Evolutionary conservation across 176 grass and related monocot genomes (phyloP).

Genomic region (Carex kokanica): DNA sequence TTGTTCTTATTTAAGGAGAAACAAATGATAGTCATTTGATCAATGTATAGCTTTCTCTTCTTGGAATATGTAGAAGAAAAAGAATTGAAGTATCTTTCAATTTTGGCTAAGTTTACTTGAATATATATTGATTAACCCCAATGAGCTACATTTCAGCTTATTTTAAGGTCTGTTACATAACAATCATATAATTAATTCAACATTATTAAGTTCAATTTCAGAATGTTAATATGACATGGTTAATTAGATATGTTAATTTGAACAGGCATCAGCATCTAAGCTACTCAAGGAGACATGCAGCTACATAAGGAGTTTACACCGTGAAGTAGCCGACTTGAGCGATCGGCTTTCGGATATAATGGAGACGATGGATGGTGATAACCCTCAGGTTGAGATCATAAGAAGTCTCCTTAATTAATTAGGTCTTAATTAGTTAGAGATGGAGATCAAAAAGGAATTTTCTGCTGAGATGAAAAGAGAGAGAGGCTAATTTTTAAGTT

Average conservation of each 20-base stretch:
- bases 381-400: constrained; percentile 36
- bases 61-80: not conserved
- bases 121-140: not conserved
- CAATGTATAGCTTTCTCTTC: not conserved
- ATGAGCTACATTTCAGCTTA: not conserved
- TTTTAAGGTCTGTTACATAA: not conserved
- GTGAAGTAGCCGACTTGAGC: constrained; percentile 33
- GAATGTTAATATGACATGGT: too few species aligned
- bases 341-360: constrained; percentile 33
- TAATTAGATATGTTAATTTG: not conserved
- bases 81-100: not conserved
- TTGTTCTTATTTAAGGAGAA: not conserved
- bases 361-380: constrained; percentile 28
- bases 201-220: too few species aligned
- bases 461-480: not conserved
- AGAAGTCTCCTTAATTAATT: constrained; percentile 36
- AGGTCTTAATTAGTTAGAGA: constrained; percentile 18
- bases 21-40: not conserved
- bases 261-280: constrained; percentile 32
- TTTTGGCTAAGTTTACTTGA: not conserved
- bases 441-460: not conserved
- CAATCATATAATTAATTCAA: not conserved
- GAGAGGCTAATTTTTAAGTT: constrained; percentile 1
- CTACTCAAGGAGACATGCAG: constrained; percentile 41
- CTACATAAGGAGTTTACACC: constrained; percentile 42